These are phyloP conservation scores for Aquilaria agallochum DNA, from an alignment of 441 rosid genomes.

Conservation along the genomic window DNA sequence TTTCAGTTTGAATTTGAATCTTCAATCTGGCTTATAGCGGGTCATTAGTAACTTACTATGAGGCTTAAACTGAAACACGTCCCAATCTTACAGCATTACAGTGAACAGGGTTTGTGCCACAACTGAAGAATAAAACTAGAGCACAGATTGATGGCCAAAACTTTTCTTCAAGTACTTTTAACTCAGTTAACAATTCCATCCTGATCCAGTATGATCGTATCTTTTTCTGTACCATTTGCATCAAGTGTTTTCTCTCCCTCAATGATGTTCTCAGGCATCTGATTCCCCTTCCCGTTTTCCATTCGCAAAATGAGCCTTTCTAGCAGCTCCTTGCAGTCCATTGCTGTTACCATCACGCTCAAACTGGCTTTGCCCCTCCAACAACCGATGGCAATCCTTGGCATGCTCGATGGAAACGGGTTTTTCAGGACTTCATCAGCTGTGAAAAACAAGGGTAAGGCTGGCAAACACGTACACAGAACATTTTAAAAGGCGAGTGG, in stretches of 20 bases:
- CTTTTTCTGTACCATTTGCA: constrained; percentile 8
- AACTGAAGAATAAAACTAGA: too few relatives aligned
- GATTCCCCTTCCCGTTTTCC: constrained; percentile 21
- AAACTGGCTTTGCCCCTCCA: constrained; percentile 84
- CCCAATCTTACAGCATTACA: too few relatives aligned
- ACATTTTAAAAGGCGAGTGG: not conserved
- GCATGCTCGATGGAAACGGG: constrained; percentile 33
- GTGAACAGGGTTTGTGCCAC: too few relatives aligned
- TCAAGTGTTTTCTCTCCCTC: constrained; percentile 13
- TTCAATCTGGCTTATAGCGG: too few relatives aligned
- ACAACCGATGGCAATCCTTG: constrained; percentile 81
- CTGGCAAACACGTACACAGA: not conserved
- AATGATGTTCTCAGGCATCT: constrained; percentile 14
- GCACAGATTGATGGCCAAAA: too few relatives aligned
- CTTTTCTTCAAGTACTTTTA: too few relatives aligned
- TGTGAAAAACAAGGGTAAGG: constrained; percentile 17
- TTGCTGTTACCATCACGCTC: constrained; percentile 85
- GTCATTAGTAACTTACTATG: too few relatives aligned
- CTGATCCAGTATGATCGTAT: not conserved
- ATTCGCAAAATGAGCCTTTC: constrained; percentile 51
- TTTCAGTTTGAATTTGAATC: too few relatives aligned
- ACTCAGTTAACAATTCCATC: too few relatives aligned
- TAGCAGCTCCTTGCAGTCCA: constrained; percentile 82
- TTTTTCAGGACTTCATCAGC: constrained; percentile 31
- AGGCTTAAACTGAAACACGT: too few relatives aligned